Evolutionary conservation across 208 protist species (phyloP).

Genomic region (Polymyxa betae): DNA sequence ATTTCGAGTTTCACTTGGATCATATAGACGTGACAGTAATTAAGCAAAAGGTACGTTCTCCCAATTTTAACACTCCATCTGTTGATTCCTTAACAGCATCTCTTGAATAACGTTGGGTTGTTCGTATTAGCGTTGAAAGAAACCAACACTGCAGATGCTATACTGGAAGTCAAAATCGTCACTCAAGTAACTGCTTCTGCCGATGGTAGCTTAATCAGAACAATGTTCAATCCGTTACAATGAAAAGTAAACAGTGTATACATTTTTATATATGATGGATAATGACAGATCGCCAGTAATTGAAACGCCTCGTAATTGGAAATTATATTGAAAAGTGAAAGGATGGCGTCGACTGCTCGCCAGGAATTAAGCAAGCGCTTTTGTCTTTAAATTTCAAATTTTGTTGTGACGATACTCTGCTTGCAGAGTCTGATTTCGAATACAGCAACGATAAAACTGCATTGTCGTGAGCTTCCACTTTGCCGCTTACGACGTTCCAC

Average conservation of each 20-base stretch:
- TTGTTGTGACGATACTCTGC: background rate
- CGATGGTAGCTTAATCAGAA: slow-evolving; percentile 10
- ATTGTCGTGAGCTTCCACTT: slow-evolving; percentile 49
- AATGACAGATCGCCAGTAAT: background rate
- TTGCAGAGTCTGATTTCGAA: background rate
- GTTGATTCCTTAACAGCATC: slow-evolving; percentile 2
- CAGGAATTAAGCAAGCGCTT: background rate
- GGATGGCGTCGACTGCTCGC: background rate
- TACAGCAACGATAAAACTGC: slow-evolving; percentile 15
- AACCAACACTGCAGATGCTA: background rate
- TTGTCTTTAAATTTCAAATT: background rate
- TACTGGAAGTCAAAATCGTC: background rate
- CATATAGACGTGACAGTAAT: background rate
- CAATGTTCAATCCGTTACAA: slow-evolving; percentile 51
- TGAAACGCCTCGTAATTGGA: no score
- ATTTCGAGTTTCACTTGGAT: slow-evolving; percentile 6
- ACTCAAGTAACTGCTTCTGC: slow-evolving; percentile 9
- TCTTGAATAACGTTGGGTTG: slow-evolving; percentile 30
- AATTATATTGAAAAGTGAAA: slow-evolving; percentile 42
- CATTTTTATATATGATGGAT: background rate
- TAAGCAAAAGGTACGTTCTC: slow-evolving; percentile 9
- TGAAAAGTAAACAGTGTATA: background rate
- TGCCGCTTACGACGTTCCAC: slow-evolving; percentile 4
- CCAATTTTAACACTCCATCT: background rate
- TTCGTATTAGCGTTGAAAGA: background rate